These are phyloP conservation scores for Nyctanthes arbortristis DNA, from an alignment of 257 asterid genomes.

Conservation along the genomic window DNA sequence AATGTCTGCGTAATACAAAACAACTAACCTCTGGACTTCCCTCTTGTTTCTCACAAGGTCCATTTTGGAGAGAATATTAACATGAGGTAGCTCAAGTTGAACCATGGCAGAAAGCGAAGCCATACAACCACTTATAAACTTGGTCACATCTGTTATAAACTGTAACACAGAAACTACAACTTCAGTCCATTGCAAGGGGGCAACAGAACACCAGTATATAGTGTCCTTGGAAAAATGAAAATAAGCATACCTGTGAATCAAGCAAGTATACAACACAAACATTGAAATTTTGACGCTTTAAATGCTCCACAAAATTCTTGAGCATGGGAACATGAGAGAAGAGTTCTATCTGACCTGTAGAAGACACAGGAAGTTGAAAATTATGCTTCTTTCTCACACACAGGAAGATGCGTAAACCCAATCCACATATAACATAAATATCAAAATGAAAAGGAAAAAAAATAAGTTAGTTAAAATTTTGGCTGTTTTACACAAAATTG, in stretches of 20 bases:
- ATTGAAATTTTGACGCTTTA: conserved; percentile 75
- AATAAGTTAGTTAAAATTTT: not conserved
- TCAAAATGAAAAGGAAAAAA: not conserved
- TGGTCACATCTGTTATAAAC: conserved; percentile 98
- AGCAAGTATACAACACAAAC: conserved; percentile 91
- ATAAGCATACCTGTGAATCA: conserved; percentile 98
- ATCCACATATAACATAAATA: not conserved
- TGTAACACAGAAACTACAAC: conserved; percentile 22
- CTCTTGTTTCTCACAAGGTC: conserved; percentile 91
- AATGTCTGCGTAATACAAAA: conserved; percentile 8
- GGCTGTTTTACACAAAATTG: not conserved
- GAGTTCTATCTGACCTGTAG: conserved; percentile 88
- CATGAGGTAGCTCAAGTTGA: conserved; percentile 96
- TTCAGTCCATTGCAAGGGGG: too few relatives aligned
- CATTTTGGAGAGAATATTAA: conserved; percentile 95
- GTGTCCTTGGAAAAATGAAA: too few relatives aligned
- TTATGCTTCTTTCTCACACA: not conserved
- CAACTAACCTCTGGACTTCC: conserved; percentile 80
- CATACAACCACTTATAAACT: conserved; percentile 97
- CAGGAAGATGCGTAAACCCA: not conserved
- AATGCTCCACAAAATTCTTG: conserved; percentile 85
- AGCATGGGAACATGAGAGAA: conserved; percentile 95
- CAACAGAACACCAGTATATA: too few relatives aligned
- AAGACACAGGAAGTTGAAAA: conserved; percentile 27
- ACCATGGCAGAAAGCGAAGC: conserved; percentile 97